Evolutionary conservation across 2,329 filamentous ascomycete genomes (phyloP).

Genomic region (Pyrenophora tritici-repentis): DNA sequence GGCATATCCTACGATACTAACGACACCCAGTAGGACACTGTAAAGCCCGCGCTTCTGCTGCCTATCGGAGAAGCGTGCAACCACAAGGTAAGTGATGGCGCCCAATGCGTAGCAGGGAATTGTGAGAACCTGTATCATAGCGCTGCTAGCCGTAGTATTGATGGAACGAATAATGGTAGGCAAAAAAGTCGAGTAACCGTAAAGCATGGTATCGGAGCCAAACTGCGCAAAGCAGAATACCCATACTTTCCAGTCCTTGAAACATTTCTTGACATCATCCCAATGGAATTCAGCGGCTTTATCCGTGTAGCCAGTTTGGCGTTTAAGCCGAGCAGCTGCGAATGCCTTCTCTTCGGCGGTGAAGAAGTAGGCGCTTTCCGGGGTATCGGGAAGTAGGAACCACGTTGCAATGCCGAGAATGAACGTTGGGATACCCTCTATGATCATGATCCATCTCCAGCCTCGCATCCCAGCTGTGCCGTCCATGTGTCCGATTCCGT

Average conservation of each 20-base stretch:
- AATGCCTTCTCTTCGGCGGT: constrained; percentile 64
- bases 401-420: constrained; percentile 61
- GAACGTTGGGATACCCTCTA: constrained; percentile 62
- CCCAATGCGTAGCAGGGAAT: constrained; percentile 79
- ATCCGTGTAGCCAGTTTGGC: constrained; percentile 55
- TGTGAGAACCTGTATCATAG: constrained; percentile 74
- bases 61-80: constrained; percentile 70
- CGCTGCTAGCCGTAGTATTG: constrained; percentile 62
- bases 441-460: constrained; percentile 74
- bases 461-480: constrained; percentile 66
- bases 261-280: constrained; percentile 67
- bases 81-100: constrained; percentile 68
- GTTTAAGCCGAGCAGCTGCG: constrained; percentile 56
- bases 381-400: constrained; percentile 68
- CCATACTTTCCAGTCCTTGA: constrained; percentile 78
- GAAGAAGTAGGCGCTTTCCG: constrained; percentile 67
- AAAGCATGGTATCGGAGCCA: constrained; percentile 75
- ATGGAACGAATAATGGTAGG: constrained; percentile 77
- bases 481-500: constrained; percentile 74
- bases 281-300: constrained; percentile 61
- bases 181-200: constrained; percentile 77
- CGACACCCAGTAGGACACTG: constrained; percentile 63
- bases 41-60: constrained; percentile 69
- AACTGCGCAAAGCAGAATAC: constrained; percentile 72
- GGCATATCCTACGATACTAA: constrained; percentile 71